Base-by-base conservation (phyloP, 1,284 basidiomycete species). In the Trametes versicolor region DNA sequence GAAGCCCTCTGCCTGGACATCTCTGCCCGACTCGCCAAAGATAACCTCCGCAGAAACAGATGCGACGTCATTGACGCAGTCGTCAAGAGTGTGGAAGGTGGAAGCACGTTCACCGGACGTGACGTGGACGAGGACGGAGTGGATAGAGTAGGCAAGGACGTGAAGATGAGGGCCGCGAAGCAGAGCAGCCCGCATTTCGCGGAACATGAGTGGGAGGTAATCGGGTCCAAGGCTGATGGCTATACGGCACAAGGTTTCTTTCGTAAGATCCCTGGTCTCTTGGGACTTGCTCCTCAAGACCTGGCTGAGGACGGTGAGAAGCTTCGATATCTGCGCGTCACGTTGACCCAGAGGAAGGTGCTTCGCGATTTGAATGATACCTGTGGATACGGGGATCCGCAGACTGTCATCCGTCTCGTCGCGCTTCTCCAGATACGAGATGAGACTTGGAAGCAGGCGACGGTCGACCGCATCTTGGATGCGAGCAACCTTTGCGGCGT, bases 161-260 rank as follows among this genome's bases (percentile, higher is more conserved):
- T 99, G 97, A 0, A 98, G 87, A 69, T 99, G 98, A 0, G 98
- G 96, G 4, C 98, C 98, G 12, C 97, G 93, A 58, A 89, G 76
- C 19, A 99, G 86, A 0, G 96, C 94, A 0, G 84, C 88, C 21
- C 94, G 87, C 56, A 99, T 83, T 76, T 99, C 97, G 32, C 87
- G 88, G 54, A 99, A 79, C 29, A 95, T 83, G 25, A 88, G 77
- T 0, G 90, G 85, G 4, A 99, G 86, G 75, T 93, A 95, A 1
- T 82, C 76, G 0, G 93, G 86, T 0, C 95, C 96, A 6, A 98
- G 81, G 29, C 85, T 84, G 34, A 91, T 82, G 3, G 89, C 89
- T 58, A 99, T 96, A 63, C 93, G 94, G 75, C 90, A 91, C 7
- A 98, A 80, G 0, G 95, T 94, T 61, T 96, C 94, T 15, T 96